Conservation (phyloP, 345 rosid genomes). For the Acer negundo region DNA sequence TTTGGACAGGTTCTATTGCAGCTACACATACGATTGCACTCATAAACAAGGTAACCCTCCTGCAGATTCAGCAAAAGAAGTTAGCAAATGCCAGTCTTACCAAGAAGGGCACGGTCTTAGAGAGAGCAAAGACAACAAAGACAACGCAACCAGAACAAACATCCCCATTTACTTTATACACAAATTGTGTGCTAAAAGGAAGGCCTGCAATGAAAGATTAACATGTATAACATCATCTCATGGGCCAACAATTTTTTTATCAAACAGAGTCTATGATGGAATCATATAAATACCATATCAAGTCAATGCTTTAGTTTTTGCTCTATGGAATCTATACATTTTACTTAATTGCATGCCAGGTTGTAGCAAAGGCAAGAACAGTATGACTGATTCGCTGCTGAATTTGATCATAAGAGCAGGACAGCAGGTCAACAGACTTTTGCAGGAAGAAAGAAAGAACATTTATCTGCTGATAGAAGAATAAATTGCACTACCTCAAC, state of each 20-base stretch:
- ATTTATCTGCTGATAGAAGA: not conserved
- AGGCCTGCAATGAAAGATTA: not conserved
- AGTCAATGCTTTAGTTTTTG: not conserved
- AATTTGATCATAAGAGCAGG: not conserved
- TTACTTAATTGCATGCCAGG: not conserved
- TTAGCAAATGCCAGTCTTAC: slow-evolving; percentile 14
- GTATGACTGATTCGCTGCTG: not conserved
- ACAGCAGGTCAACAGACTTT: not conserved
- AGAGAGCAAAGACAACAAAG: not conserved
- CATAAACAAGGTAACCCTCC: slow-evolving; percentile 99
- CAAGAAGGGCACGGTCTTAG: not conserved
- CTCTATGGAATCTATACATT: not conserved
- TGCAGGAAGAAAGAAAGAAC: not conserved
- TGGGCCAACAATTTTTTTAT: not conserved
- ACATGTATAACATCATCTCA: slow-evolving; percentile 3
- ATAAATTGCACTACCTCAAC: slow-evolving; percentile 65
- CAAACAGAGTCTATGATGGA: not conserved
- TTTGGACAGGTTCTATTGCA: slow-evolving; percentile 79
- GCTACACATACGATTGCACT: slow-evolving; percentile 82
- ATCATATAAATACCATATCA: slow-evolving; percentile 8
- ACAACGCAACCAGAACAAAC: slow-evolving; percentile 1
- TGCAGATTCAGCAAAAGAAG: slow-evolving; percentile 39
- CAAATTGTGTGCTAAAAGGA: not conserved
- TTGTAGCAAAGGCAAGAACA: not conserved
- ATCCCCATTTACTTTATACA: slow-evolving; percentile 6